Conservation (phyloP, 805 yeast genomes). For the Ogataea populi-albae region DNA sequence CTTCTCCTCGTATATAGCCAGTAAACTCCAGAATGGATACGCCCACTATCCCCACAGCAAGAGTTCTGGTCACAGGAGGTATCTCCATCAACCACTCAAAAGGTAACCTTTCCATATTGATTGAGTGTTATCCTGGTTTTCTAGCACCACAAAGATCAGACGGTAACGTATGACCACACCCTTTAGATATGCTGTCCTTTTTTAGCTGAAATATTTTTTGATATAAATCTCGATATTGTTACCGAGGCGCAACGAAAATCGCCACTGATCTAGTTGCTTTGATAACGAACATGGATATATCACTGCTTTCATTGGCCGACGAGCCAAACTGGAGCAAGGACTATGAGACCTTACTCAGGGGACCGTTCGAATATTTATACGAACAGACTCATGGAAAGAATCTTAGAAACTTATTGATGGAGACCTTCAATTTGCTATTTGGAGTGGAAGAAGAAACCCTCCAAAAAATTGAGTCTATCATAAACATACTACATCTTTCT, state of each 20-base stretch:
- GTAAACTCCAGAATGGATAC: slow-evolving; percentile 34
- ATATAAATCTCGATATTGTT: too few relatives aligned
- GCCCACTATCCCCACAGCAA: slow-evolving; percentile 33
- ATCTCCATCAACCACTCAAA: slow-evolving; percentile 40
- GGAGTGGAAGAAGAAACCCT: slow-evolving; percentile 40
- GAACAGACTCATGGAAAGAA: slow-evolving; percentile 53
- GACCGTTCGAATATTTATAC: slow-evolving; percentile 51
- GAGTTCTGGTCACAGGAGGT: slow-evolving; percentile 45
- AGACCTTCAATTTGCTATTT: slow-evolving; percentile 52
- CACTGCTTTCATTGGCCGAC: slow-evolving; percentile 1
- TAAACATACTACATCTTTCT: slow-evolving; percentile 63
- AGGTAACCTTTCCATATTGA: slow-evolving; percentile 34
- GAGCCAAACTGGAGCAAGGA: slow-evolving; percentile 18
- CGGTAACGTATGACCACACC: too few relatives aligned
- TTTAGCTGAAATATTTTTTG: too few relatives aligned
- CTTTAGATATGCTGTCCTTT: not conserved
- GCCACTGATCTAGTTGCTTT: too few relatives aligned
- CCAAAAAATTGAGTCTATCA: slow-evolving; percentile 40
- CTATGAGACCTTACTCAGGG: slow-evolving; percentile 30
- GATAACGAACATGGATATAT: too few relatives aligned
- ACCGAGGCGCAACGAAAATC: too few relatives aligned
- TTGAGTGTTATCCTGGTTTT: not conserved
- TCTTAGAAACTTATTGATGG: slow-evolving; percentile 46
- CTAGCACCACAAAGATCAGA: too few relatives aligned
- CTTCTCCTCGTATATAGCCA: slow-evolving; percentile 31